Percentiles rank a stretch among this genome's conserved stretches.
Conservation (phyloP, 352 stramenopile species). For the Phytophthora rubi region DNA sequence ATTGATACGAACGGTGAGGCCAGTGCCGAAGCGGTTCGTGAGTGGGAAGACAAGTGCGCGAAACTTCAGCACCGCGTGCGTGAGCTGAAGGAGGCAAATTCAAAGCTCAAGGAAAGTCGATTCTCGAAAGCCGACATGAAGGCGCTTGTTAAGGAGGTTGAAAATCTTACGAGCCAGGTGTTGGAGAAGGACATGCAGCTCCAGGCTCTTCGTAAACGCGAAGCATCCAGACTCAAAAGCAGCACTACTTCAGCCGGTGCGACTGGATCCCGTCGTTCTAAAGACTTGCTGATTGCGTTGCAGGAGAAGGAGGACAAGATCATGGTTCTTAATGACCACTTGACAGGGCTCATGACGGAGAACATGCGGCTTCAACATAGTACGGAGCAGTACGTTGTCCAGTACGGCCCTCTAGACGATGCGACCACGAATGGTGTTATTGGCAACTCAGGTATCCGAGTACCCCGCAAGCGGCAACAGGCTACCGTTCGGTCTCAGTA, state of each 20-base stretch:
- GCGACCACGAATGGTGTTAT: constrained; percentile 28
- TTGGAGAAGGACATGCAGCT: constrained; percentile 64
- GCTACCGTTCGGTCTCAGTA: constrained; percentile 34
- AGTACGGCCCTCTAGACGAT: constrained; percentile 41
- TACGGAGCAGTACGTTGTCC: constrained; percentile 65
- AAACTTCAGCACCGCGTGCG: constrained; percentile 57
- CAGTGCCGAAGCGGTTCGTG: constrained; percentile 15
- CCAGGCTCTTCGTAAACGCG: constrained; percentile 39
- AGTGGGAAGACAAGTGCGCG: constrained; percentile 51
- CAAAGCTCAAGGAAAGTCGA: constrained; percentile 54
- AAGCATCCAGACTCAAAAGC: constrained; percentile 19
- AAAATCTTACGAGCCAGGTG: constrained; percentile 55
- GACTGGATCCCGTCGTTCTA: constrained; percentile 48
- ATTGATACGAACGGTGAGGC: constrained; percentile 5
- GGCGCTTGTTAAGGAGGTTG: constrained; percentile 53
- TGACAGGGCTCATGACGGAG: constrained; percentile 85
- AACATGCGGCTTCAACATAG: constrained; percentile 76
- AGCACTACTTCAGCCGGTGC: constrained; percentile 15
- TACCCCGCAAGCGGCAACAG: constrained; percentile 26
- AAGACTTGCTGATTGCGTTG: constrained; percentile 54
- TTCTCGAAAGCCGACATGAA: constrained; percentile 54
- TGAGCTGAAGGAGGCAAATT: constrained; percentile 59
- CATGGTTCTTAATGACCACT: constrained; percentile 84
- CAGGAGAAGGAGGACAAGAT: constrained; percentile 82
- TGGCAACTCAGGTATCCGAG: constrained; percentile 40